A percentile compares a stretch with the other conserved stretches of the same genome.
These are phyloP conservation scores for Theobroma grandiflorum DNA, from an alignment of 441 rosid genomes.

Conservation along the genomic window DNA sequence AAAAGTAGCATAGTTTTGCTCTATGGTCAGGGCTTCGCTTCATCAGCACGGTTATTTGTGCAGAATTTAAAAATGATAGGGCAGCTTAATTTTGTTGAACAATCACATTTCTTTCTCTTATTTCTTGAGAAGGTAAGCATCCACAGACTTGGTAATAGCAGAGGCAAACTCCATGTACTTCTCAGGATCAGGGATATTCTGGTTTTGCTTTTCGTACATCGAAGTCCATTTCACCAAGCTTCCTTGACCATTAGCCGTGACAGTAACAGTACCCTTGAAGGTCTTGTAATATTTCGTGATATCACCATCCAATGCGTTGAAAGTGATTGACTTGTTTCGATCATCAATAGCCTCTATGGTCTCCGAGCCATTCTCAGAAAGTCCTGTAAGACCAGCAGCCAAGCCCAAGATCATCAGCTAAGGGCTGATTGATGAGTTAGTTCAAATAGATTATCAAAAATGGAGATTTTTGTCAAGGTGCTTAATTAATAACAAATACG, in stretches of 20 bases:
- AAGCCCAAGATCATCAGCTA: not conserved
- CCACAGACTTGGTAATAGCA: not conserved
- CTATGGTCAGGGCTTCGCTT: no score
- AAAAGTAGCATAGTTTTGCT: no score
- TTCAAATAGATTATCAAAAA: not conserved
- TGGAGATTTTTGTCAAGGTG: no score
- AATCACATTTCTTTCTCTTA: not conserved
- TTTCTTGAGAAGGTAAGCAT: slow-evolving; percentile 14
- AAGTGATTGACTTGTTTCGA: not conserved
- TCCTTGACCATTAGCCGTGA: not conserved
- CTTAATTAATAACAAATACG: not conserved
- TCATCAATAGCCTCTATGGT: not conserved
- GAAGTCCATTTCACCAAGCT: slow-evolving; percentile 11
- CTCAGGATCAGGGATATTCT: not conserved
- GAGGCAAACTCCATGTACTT: not conserved
- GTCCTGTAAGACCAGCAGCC: not conserved
- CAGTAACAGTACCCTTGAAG: not conserved
- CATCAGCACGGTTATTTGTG: no score
- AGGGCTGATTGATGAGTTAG: not conserved
- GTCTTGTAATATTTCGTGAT: not conserved
- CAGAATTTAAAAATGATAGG: no score
- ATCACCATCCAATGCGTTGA: not conserved
- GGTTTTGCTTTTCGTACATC: not conserved
- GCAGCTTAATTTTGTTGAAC: no score
- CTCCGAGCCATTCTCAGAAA: not conserved